Conservation (phyloP, 1,139 yeast genomes). For the Suhomyces terraborum region DNA sequence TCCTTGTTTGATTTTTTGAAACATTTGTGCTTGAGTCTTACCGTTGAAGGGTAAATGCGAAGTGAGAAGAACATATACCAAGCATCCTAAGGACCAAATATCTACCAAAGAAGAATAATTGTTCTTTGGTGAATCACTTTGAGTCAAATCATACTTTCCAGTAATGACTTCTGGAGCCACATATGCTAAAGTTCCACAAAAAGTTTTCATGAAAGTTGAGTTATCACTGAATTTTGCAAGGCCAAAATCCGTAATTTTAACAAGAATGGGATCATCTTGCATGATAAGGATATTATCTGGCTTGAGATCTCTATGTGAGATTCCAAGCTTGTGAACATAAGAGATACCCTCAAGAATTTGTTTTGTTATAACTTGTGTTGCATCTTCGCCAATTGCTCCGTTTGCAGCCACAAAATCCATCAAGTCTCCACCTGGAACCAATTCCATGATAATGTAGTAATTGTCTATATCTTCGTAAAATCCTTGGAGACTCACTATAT, state of each 20-base stretch:
- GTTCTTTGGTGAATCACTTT: constrained; percentile 24
- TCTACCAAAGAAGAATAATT: constrained; percentile 87
- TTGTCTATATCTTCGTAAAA: constrained; percentile 80
- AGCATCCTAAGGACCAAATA: constrained; percentile 90
- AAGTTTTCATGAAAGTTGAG: constrained; percentile 79
- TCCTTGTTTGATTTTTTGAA: constrained; percentile 73
- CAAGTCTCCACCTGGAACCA: constrained; percentile 94
- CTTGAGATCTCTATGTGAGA: constrained; percentile 90
- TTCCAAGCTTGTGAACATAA: constrained; percentile 86
- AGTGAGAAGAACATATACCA: constrained; percentile 85
- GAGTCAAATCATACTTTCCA: constrained; percentile 56
- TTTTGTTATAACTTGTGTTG: constrained; percentile 79
- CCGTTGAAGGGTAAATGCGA: constrained; percentile 95
- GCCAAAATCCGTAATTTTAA: constrained; percentile 93
- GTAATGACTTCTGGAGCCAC: constrained; percentile 93
- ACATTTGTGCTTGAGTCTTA: constrained; percentile 81
- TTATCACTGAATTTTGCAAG: constrained; percentile 79
- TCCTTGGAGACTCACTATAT: constrained; percentile 79
- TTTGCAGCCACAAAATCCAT: constrained; percentile 95
- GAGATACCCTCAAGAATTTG: constrained; percentile 83
- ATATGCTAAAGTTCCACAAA: constrained; percentile 88
- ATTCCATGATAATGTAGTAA: constrained; percentile 91
- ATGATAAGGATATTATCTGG: constrained; percentile 91
- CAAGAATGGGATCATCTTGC: constrained; percentile 85
- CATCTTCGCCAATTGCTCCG: constrained; percentile 89